phyloP scores from a whole-genome alignment of 2,329 filamentous ascomycete genomes.

The Dissoconium aciculare region DNA sequence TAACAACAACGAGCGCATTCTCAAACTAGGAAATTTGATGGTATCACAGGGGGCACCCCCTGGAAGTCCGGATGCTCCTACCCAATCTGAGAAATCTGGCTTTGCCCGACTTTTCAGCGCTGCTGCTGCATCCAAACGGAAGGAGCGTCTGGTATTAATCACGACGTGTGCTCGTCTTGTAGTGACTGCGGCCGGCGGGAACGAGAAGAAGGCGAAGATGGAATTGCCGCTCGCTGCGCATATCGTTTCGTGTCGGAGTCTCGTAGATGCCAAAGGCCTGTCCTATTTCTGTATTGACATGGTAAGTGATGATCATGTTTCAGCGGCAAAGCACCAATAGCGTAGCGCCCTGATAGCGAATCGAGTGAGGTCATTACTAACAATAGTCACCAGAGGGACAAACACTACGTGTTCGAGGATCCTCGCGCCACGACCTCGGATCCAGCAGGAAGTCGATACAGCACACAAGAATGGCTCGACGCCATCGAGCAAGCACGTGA shows the following conservation, averaged over 20 bases:
- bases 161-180: slow-evolving; percentile 84
- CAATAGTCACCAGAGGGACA: slow-evolving; percentile 50
- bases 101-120: slow-evolving; percentile 82
- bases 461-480: slow-evolving; percentile 84
- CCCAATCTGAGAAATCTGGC: slow-evolving; percentile 48
- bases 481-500: slow-evolving; percentile 75
- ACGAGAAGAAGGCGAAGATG: slow-evolving; percentile 88
- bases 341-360: no score
- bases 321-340: no score
- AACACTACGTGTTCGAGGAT: slow-evolving; percentile 88
- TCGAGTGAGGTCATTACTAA: no score
- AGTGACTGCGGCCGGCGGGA: slow-evolving; percentile 77
- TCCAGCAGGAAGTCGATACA: slow-evolving; percentile 48
- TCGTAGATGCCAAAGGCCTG: slow-evolving; percentile 73
- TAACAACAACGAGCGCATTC: slow-evolving; percentile 76
- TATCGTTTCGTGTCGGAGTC: slow-evolving; percentile 68
- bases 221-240: slow-evolving; percentile 66
- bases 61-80: slow-evolving; percentile 39
- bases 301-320: slow-evolving; percentile 52
- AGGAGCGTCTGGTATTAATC: slow-evolving; percentile 84
- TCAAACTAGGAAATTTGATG: slow-evolving; percentile 83
- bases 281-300: slow-evolving; percentile 84
- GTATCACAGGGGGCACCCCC: slow-evolving; percentile 33
- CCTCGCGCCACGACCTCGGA: slow-evolving; percentile 56
- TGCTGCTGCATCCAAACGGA: slow-evolving; percentile 78